These are phyloP conservation scores for Elsinoe arachidis DNA, from an alignment of 2,329 filamentous ascomycete species.

Conservation along the genomic window DNA sequence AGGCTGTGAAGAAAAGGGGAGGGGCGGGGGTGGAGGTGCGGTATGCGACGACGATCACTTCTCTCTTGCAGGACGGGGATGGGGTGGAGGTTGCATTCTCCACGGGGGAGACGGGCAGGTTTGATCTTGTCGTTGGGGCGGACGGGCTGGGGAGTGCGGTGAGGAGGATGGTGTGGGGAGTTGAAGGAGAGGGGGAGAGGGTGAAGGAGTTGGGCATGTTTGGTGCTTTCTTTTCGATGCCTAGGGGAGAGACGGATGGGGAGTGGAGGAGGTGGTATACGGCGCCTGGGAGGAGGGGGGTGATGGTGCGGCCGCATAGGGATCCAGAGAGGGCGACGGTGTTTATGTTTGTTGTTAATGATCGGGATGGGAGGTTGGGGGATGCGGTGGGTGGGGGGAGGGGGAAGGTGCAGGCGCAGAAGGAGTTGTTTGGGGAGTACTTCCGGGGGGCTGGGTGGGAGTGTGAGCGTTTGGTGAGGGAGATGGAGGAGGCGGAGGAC, in stretches of 20 bases:
- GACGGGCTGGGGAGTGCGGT: constrained; percentile 26
- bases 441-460: constrained; percentile 25
- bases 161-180: constrained; percentile 23
- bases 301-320: constrained; percentile 26
- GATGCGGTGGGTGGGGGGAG: constrained; percentile 17
- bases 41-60: constrained; percentile 23
- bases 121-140: constrained; percentile 26
- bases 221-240: constrained; percentile 26
- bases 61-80: constrained; percentile 20
- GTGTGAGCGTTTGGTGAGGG: constrained; percentile 20
- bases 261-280: constrained; percentile 26
- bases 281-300: constrained; percentile 22
- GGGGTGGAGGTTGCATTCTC: constrained; percentile 23
- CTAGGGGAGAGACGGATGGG: constrained; percentile 19
- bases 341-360: constrained; percentile 21
- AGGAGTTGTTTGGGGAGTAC: constrained; percentile 22
- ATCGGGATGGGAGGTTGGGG: constrained; percentile 18
- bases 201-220: constrained; percentile 23
- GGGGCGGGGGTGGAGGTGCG: constrained; percentile 24
- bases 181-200: constrained; percentile 16
- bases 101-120: constrained; percentile 16
- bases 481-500: constrained; percentile 24
- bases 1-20: constrained; percentile 19
- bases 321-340: constrained; percentile 19
- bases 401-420: constrained; percentile 20